Evolutionary conservation across 108 stramenopile genomes (phyloP).

Genomic region (Craspedostauros australis): DNA sequence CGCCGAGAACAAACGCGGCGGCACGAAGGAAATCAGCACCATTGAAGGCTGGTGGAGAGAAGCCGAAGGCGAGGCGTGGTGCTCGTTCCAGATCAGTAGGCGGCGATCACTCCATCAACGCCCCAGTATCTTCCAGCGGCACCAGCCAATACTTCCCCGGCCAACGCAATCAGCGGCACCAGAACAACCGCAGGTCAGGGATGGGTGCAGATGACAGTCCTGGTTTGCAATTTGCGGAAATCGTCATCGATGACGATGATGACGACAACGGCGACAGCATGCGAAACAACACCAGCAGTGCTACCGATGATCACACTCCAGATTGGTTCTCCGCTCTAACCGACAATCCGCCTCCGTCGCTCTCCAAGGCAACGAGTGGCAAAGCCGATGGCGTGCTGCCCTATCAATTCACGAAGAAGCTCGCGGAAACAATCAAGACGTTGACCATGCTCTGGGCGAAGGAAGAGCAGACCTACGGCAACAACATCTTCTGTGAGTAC

Average conservation of each 20-base stretch:
- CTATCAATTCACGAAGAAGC: constrained; percentile 35
- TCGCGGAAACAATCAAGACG: constrained; percentile 55
- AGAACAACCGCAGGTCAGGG: no score
- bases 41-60: no score
- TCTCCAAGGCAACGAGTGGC: no score
- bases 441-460: constrained; percentile 68
- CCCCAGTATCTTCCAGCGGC: no score
- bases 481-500: constrained; percentile 72
- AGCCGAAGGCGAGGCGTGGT: no score
- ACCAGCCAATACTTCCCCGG: no score
- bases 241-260: constrained; percentile 9
- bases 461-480: constrained; percentile 71
- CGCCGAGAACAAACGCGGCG: constrained; percentile 1
- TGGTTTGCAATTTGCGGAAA: constrained; percentile 26
- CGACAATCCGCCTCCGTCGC: no score
- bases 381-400: no score
- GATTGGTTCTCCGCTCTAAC: no score
- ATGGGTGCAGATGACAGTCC: constrained; percentile 1
- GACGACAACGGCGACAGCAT: constrained; percentile 16
- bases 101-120: no score
- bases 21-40: constrained; percentile 7
- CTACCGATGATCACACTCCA: not conserved
- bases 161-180: no score
- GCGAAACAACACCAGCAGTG: not conserved
- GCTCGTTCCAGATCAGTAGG: no score